These are phyloP conservation scores for Phytopythium cucurbitacearum DNA, from an alignment of 352 stramenopile species.

Conservation along the genomic window DNA sequence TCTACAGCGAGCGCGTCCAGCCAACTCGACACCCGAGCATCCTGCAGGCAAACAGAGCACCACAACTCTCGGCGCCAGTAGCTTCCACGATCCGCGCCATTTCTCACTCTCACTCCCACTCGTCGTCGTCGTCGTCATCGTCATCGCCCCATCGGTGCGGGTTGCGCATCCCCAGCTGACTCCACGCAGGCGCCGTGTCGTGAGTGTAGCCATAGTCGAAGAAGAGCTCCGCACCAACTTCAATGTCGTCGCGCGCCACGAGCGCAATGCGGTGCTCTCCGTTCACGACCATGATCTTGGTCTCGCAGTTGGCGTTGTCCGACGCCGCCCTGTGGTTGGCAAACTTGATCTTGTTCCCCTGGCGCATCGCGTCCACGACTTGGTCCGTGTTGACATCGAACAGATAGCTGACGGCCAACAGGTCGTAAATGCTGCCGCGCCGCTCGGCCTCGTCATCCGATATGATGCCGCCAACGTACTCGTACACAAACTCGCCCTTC, in stretches of 20 bases:
- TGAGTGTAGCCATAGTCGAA: conserved; percentile 80
- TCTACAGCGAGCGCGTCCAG: too few relatives aligned
- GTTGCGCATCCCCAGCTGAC: conserved; percentile 19
- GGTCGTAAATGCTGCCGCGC: conserved; percentile 81
- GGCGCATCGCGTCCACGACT: conserved; percentile 88
- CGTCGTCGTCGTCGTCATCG: conserved; percentile 27
- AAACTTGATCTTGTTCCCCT: conserved; percentile 95
- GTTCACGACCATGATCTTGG: conserved; percentile 81
- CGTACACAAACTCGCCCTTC: conserved; percentile 68
- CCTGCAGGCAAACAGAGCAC: too few relatives aligned
- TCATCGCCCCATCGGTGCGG: conserved; percentile 14
- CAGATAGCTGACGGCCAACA: conserved; percentile 75
- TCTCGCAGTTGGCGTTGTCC: conserved; percentile 69
- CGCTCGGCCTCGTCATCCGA: conserved; percentile 75
- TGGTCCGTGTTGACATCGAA: conserved; percentile 92
- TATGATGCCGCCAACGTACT: conserved; percentile 71
- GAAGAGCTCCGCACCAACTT: conserved; percentile 72
- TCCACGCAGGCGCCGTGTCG: conserved; percentile 58
- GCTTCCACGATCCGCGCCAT: neutral
- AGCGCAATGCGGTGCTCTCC: conserved; percentile 91
- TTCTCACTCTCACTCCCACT: conserved; percentile 21
- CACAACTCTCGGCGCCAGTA: too few relatives aligned
- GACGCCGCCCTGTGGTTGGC: conserved; percentile 70
- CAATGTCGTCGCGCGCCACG: conserved; percentile 87
- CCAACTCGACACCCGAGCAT: too few relatives aligned